Evolutionary conservation across 257 asterid species (phyloP), one percentile per base, ranked within the genome.

Genomic region (Leonotis leonurus): DNA sequence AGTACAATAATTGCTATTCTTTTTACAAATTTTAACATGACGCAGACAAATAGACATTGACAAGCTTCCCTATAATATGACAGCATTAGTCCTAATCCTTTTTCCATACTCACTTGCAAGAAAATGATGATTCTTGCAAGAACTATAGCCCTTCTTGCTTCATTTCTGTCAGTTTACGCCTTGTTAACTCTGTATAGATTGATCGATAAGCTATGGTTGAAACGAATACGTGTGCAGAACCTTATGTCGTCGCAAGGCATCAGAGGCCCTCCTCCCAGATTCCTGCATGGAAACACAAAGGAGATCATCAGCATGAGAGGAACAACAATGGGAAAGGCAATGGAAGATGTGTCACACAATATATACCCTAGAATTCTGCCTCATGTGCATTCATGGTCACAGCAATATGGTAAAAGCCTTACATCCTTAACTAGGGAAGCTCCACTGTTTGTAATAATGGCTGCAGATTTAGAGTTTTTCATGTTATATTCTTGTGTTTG

Each of bases 341-440:
- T 83, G 85, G 80, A 69, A 30, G 57, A 59, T 36, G 56, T 75
- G 26, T 81, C 81, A 49, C 90, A 86, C 46, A 11, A 81, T 63
- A 77, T 83, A 68, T 75, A 77, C 43, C 88, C 88, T 0, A 73
- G 88, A 77, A 62, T 77, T 54, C 72, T 83, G 58, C 95, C 90
- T 67, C 78, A 86, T 60, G 68, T 81, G 12, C 68, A 65, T 57
- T 46, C 62, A 7, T 86, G 95, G 95, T 13, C 26, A 27, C 64
- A 70, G 7, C 22, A 39, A 13, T 79, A 83, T 43, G 95, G 95
- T 81, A 71, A 1, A 20, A 0, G 33, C 9, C 6, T 35, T 33
- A 37, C 27, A 27, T 18, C 11, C 40, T 36, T 36, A 7, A 20
- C 25, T 39, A n/a, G n/a, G n/a, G n/a, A n/a, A n/a, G n/a, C n/a